Evolutionary conservation across 495 filamentous ascomycete genomes (phyloP), one percentile per base, ranked within the genome.

Genomic region (Trypethelium eluteriae): DNA sequence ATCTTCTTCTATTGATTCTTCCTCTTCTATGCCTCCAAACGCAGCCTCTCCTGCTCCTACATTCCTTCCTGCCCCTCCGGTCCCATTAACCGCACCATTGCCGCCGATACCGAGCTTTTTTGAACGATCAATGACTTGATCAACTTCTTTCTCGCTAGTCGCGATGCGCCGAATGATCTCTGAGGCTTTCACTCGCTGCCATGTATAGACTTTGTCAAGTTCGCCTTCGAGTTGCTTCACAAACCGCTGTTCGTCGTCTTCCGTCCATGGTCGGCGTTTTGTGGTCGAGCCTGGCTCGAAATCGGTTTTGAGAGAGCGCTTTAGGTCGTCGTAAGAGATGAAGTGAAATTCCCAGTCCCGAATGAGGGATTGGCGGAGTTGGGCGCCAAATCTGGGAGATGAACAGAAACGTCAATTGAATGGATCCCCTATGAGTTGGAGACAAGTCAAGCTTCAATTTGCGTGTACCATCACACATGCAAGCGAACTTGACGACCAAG

Each of bases 321-420:
- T 99, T 59, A 99, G 84, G 67, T 88, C 89, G 70, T 98, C 92
- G 77, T 99, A 99, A 76, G 88, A 87, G 77, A 99, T 97, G 80
- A 98, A 99, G 81, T 95, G 89, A 83, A 91, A 95, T 76, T 90
- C 86, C 80, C 92, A 98, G 76, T 97, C 94, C 80, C 88, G 89
- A 78, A 98, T 92, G 72, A 96, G 85, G 69, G 92, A 96, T 66
- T 90, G 91, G 49, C 89, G 89, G 68, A 99, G 86, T 81, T 98
- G 92, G 76, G 96, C 89, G 74, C 94, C 94, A 83, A 99, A 99
- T 81, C 96, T 98, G 68, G 38, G 6, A 14, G 18, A 44, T 39
- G 50, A 18, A 62, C 69, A 5, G 3, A 7, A 36, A 2, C 7
- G 36, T 59, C 18, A 59, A 32, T 59, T 36, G 7, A 59, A 36